A percentile compares a stretch with the other conserved stretches of the same genome.
Evolutionary conservation across 2,329 filamentous ascomycete species (phyloP).

Genomic region (Talaromyces verruculosus): DNA sequence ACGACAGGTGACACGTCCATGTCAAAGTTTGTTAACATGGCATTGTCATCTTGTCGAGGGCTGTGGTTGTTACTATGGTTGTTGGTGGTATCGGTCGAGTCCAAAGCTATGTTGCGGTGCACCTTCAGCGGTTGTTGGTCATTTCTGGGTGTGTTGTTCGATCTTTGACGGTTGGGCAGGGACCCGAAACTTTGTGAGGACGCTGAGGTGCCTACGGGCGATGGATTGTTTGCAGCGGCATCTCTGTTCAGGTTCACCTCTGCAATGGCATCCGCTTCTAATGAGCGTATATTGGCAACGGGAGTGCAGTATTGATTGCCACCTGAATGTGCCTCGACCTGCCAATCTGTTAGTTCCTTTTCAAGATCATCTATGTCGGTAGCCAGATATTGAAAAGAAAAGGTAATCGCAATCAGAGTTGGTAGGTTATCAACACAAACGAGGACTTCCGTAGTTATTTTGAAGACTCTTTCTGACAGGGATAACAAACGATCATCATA

Average conservation of each 20-base stretch:
- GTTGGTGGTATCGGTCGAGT: slow-evolving; percentile 1
- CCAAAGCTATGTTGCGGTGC: background rate
- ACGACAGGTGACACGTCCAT: slow-evolving; percentile 36
- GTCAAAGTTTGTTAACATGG: slow-evolving; percentile 28
- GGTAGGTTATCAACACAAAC: slow-evolving; percentile 68
- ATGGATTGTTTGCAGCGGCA: slow-evolving; percentile 1
- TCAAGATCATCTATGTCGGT: background rate
- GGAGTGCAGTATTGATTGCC: background rate
- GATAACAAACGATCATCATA: slow-evolving; percentile 83
- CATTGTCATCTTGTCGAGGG: slow-evolving; percentile 14
- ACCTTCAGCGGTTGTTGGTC: background rate
- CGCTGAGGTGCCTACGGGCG: slow-evolving; percentile 11
- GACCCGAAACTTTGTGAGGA: slow-evolving; percentile 20
- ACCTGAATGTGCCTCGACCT: background rate
- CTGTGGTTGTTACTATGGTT: slow-evolving; percentile 18
- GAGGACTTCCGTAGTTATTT: slow-evolving; percentile 34
- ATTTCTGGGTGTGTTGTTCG: slow-evolving; percentile 5
- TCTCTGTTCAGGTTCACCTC: background rate
- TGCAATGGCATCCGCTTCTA: background rate
- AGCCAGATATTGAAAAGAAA: background rate
- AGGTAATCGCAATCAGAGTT: slow-evolving; percentile 61
- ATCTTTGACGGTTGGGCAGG: slow-evolving; percentile 31
- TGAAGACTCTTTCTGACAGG: slow-evolving; percentile 78
- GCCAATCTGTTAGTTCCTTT: background rate
- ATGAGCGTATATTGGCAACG: slow-evolving; percentile 1